Evolutionary conservation across 805 yeast species (phyloP).

Genomic region (Candida orba): DNA sequence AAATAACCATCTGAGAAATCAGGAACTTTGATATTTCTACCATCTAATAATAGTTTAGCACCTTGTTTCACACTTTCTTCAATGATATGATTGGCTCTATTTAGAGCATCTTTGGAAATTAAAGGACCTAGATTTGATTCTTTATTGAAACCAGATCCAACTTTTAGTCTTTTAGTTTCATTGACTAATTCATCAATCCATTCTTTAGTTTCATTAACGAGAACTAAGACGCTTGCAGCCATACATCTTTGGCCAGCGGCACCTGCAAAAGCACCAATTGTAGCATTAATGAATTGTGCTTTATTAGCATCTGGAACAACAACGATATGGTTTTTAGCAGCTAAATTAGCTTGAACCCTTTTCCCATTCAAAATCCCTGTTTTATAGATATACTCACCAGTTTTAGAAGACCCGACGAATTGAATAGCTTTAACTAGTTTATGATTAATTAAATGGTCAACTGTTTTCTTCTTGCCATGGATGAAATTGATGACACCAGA

Average conservation of each 20-base stretch:
- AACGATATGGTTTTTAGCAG: conserved; percentile 73
- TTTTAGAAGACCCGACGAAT: conserved; percentile 73
- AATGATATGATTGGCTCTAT: conserved; percentile 49
- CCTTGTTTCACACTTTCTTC: conserved; percentile 53
- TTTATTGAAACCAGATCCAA: conserved; percentile 57
- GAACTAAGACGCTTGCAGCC: conserved; percentile 67
- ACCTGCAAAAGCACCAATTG: conserved; percentile 66
- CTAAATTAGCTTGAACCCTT: conserved; percentile 71
- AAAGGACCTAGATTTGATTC: conserved; percentile 65
- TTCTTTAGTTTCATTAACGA: conserved; percentile 58
- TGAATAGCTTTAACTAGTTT: conserved; percentile 71
- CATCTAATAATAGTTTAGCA: conserved; percentile 56
- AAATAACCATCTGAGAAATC: conserved; percentile 58
- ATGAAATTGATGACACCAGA: conserved; percentile 65
- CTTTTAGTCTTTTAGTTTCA: conserved; percentile 49
- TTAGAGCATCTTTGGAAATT: conserved; percentile 51
- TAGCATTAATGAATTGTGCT: conserved; percentile 52
- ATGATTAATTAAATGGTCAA: conserved; percentile 61
- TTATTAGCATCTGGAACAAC: conserved; percentile 75
- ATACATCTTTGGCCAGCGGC: conserved; percentile 87
- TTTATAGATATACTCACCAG: conserved; percentile 66
- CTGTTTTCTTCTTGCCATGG: conserved; percentile 70
- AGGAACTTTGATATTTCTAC: conserved; percentile 33
- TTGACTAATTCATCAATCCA: conserved; percentile 56
- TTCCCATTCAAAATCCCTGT: conserved; percentile 62